A percentile compares a stretch with the other conserved stretches of the same genome.
These are phyloP conservation scores for Apophysomyces variabilis DNA, from an alignment of 371 early-diverging fungal species.

Conservation along the genomic window DNA sequence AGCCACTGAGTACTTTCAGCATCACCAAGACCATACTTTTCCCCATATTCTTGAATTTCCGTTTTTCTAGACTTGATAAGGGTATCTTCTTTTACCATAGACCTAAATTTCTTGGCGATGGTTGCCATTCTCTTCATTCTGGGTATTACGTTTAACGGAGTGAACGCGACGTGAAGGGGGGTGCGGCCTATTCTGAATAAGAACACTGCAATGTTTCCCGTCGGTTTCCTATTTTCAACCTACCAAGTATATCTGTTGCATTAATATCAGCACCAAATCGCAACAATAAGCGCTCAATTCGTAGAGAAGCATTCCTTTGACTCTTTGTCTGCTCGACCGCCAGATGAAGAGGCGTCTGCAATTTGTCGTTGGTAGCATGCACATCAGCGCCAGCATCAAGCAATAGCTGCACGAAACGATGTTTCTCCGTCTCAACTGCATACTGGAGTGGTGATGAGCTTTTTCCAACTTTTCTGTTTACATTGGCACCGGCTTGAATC, in stretches of 20 bases:
- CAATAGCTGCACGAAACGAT: constrained; percentile 43
- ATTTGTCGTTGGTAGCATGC: constrained; percentile 25
- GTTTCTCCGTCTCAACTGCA: constrained; percentile 47
- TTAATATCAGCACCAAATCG: constrained; percentile 52
- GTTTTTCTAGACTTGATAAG: constrained; percentile 16
- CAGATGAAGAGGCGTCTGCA: constrained; percentile 58
- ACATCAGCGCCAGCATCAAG: constrained; percentile 45
- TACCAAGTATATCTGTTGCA: constrained; percentile 50
- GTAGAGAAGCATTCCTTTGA: constrained; percentile 58
- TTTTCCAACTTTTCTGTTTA: constrained; percentile 20
- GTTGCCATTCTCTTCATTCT: constrained; percentile 34
- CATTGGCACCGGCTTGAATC: constrained; percentile 25
- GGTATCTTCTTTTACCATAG: constrained; percentile 22
- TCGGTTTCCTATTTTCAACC: not conserved
- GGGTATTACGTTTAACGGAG: constrained; percentile 44
- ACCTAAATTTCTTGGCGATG: constrained; percentile 21
- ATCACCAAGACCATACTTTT: constrained; percentile 10
- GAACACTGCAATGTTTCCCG: not conserved
- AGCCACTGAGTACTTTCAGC: constrained; percentile 9
- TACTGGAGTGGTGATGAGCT: constrained; percentile 42
- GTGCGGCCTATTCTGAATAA: constrained; percentile 46
- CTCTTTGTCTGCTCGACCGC: constrained; percentile 53
- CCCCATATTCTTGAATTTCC: constrained; percentile 12
- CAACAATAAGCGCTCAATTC: constrained; percentile 53
- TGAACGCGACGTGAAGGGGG: constrained; percentile 60